Evolutionary conservation across 23 red algal species (phyloP).

Genomic region (Gracilaria domingensis): DNA sequence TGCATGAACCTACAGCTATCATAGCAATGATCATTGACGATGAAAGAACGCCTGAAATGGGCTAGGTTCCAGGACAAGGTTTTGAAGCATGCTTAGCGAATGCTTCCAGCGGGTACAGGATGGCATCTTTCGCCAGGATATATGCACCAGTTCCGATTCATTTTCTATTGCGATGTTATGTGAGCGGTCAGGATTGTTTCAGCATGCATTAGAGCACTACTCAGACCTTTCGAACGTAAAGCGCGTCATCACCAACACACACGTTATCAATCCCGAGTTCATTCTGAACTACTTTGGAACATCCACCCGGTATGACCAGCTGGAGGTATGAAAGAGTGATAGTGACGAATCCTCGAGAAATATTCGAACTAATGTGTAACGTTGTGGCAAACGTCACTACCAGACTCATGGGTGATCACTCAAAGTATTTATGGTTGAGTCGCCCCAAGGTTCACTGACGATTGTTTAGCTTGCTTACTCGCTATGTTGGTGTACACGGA

Average conservation of each 20-base stretch:
- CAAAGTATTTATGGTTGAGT: conserved; percentile 88
- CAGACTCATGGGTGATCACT: conserved; percentile 86
- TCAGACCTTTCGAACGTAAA: conserved; percentile 90
- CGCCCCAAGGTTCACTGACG: conserved; percentile 78
- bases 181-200: conserved; percentile 90
- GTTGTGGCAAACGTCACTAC: conserved; percentile 89
- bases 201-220: conserved; percentile 95
- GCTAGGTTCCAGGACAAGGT: conserved; percentile 90
- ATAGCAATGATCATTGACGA: conserved; percentile 80
- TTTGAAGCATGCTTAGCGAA: conserved; percentile 81
- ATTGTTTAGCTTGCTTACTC: conserved; percentile 83
- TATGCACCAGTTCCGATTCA: conserved; percentile 92
- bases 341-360: conserved; percentile 83
- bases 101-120: conserved; percentile 92
- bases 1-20: conserved; percentile 90
- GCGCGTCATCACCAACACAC: conserved; percentile 91
- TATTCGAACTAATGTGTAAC: conserved; percentile 79
- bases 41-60: conserved; percentile 71
- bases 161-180: conserved; percentile 88
- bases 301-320: conserved; percentile 75
- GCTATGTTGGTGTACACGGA: conserved; percentile 77
- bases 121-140: conserved; percentile 95
- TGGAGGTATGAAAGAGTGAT: conserved; percentile 94
- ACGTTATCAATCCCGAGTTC: conserved; percentile 92
- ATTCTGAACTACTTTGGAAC: conserved; percentile 92